phyloP scores from a whole-genome alignment of 176 grass and related monocot species.

The Oryza longistaminata region DNA sequence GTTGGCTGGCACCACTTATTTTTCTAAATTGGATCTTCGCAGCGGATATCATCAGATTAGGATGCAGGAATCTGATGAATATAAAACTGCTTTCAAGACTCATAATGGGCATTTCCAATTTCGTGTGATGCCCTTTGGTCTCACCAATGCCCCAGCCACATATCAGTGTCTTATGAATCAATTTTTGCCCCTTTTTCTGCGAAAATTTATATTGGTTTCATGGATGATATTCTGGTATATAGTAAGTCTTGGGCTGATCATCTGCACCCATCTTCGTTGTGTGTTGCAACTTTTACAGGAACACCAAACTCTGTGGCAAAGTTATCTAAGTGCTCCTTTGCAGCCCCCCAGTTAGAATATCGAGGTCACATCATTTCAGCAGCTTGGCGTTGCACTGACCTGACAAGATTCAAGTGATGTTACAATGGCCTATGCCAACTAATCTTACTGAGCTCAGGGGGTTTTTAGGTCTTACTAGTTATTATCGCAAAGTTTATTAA shows the following conservation, averaged over 20 bases:
- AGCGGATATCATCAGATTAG: too few species aligned
- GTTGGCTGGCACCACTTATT: too few species aligned
- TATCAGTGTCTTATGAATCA: neutral
- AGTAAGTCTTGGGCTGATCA: neutral
- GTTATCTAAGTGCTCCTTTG: neutral
- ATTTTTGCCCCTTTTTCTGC: neutral
- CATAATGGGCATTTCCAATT: too few species aligned
- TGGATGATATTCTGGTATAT: neutral
- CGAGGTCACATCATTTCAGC: neutral
- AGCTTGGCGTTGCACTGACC: neutral
- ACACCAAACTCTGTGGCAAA: neutral
- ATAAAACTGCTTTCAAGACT: too few species aligned
- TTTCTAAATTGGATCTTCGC: too few species aligned
- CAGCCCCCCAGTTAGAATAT: neutral
- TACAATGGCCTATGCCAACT: neutral
- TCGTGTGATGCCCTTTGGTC: too few species aligned
- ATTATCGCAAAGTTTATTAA: neutral
- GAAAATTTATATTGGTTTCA: neutral
- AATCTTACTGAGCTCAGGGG: neutral
- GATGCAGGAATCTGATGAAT: too few species aligned
- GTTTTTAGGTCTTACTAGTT: neutral
- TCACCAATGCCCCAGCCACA: too few species aligned
- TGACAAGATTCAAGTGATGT: rapidly evolving
- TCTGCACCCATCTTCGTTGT: too few species aligned
- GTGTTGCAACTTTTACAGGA: neutral